Evolutionary conservation across 164 flowering plant species (phyloP), one percentile per base, ranked within the genome.

Genomic region (Santalum album): DNA sequence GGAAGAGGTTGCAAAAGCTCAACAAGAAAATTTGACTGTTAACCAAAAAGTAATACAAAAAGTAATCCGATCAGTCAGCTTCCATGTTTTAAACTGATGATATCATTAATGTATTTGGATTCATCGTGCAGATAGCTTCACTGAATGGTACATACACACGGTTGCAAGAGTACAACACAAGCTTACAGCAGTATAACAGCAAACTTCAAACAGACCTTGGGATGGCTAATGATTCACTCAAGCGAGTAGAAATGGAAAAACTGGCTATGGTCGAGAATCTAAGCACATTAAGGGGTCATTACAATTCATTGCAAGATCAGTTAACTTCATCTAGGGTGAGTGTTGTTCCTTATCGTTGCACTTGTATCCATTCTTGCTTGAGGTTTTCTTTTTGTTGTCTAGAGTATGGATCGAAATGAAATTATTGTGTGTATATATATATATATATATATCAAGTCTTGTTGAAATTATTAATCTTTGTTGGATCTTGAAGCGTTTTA

Each of bases 1-100:
- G 1, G 78, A 70, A 49, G 87, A 79, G 64, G 76, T 83, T 53
- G 76, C 56, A 26, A 86, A 68, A 63, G 64, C 64, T 40, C 72
- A 64, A 35, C 66, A 78, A 48, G 86, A 81, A 47, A 67, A 65
- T 61, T 22, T 38, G 18, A 62, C 50, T 21, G 75, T 71, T 34
- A 69, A 69, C 27, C 57, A 69, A 34, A 72, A 50, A 71, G 82
- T 75, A 72, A 21, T 22, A 6, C 18, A 26, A 25, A n/a, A n/a
- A n/a, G n/a, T n/a, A n/a, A n/a, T n/a, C n/a, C n/a, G n/a, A n/a
- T n/a, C n/a, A n/a, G n/a, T n/a, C n/a, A n/a, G n/a, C n/a, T n/a
- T n/a, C n/a, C n/a, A n/a, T n/a, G n/a, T n/a, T n/a, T n/a, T n/a
- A n/a, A n/a, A n/a, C n/a, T n/a, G n/a, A n/a, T n/a, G n/a, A n/a